phyloP scores from a whole-genome alignment of 768 basidiomycete genomes.

The Punctularia strigosozonata region DNA sequence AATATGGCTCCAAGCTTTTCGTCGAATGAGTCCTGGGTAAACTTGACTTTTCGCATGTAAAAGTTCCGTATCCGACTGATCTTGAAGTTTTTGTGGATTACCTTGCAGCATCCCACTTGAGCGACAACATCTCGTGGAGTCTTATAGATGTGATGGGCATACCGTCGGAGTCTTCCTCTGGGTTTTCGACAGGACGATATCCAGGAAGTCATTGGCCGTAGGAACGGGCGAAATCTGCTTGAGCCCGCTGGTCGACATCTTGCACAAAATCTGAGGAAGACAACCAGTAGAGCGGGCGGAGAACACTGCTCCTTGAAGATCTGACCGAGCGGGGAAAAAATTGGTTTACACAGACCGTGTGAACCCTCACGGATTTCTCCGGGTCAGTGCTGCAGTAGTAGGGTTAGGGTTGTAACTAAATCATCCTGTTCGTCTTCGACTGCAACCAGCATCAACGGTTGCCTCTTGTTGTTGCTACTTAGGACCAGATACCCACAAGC shows the following conservation, averaged over 20 bases:
- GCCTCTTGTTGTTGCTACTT: too few relatives aligned
- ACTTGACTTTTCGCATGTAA: constrained; percentile 99
- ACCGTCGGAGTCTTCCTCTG: constrained; percentile 97
- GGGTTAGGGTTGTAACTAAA: too few relatives aligned
- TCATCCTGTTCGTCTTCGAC: too few relatives aligned
- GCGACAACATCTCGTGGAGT: not conserved
- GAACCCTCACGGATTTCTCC: too few relatives aligned
- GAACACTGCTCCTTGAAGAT: too few relatives aligned
- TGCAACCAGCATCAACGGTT: too few relatives aligned
- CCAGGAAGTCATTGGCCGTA: constrained; percentile 87
- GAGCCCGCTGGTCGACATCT: constrained; percentile 77
- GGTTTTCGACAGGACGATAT: constrained; percentile 88
- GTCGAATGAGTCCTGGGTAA: constrained; percentile 93
- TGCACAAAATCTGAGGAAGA: too few relatives aligned
- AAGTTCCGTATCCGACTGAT: constrained; percentile 96
- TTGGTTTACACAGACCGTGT: too few relatives aligned
- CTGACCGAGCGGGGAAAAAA: too few relatives aligned
- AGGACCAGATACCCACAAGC: too few relatives aligned
- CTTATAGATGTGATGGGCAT: constrained; percentile 13
- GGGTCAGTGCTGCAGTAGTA: too few relatives aligned
- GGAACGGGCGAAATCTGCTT: constrained; percentile 99
- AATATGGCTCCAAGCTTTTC: constrained; percentile 91
- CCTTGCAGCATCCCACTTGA: constrained; percentile 29
- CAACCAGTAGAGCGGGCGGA: too few relatives aligned
- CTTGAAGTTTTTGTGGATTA: constrained; percentile 99